Evolutionary conservation across 305 asterid species (phyloP).

Genomic region (Plantago coronopus): DNA sequence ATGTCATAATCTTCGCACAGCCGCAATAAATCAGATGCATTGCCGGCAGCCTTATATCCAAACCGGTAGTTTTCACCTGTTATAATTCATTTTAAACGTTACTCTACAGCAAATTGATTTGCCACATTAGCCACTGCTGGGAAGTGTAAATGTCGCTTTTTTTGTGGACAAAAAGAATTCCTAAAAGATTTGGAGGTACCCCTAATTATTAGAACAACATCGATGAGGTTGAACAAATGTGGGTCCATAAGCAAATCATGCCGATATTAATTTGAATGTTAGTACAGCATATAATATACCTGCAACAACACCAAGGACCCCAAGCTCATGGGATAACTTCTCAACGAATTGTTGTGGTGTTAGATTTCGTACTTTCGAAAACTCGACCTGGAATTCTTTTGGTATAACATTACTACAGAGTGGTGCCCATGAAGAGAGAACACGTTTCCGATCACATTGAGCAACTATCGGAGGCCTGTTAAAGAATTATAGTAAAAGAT

Average conservation of each 20-base stretch:
- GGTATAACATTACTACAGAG: conserved; percentile 56
- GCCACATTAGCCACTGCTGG: no score
- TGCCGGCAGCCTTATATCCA: conserved; percentile 80
- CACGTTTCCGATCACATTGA: conserved; percentile 76
- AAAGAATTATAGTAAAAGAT: conserved; percentile 18
- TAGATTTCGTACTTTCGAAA: conserved; percentile 74
- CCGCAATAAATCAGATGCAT: conserved; percentile 62
- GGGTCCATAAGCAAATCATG: not conserved
- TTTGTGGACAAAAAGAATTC: not conserved
- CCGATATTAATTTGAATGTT: conserved; percentile 10
- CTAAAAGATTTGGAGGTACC: not conserved
- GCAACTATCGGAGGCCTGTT: conserved; percentile 86
- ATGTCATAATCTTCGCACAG: conserved; percentile 67
- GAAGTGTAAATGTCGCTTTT: no score
- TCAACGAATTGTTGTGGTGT: conserved; percentile 79
- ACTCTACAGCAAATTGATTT: no score
- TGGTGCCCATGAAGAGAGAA: conserved; percentile 81
- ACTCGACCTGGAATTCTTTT: conserved; percentile 64
- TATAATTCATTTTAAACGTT: conserved; percentile 3
- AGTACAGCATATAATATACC: conserved; percentile 39
- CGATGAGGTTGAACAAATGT: not conserved
- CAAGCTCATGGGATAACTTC: conserved; percentile 73
- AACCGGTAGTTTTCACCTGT: conserved; percentile 89
- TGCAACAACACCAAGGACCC: conserved; percentile 85
- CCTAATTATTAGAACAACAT: not conserved